phyloP scores from a whole-genome alignment of 495 filamentous ascomycete species.

The Annulohypoxylon bovei region DNA sequence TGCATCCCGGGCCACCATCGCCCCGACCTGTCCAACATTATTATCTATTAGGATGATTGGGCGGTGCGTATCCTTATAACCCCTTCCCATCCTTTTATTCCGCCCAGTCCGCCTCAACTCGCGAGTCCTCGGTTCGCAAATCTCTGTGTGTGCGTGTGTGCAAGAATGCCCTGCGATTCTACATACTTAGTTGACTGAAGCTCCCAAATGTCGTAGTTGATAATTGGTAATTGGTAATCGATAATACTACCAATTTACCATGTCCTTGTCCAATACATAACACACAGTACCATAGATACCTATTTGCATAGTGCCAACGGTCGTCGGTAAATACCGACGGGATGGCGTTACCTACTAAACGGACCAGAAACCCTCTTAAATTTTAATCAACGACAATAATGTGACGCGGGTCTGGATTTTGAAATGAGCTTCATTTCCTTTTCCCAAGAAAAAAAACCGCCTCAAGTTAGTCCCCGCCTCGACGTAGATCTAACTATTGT shows the following conservation, averaged over 20 bases:
- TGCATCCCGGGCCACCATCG: conserved; percentile 9
- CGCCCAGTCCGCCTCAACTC: background rate
- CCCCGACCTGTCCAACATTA: conserved; percentile 10
- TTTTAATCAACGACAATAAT: conserved; percentile 31
- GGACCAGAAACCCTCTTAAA: conserved; percentile 15
- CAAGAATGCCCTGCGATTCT: background rate
- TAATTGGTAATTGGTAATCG: background rate
- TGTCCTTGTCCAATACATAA: conserved; percentile 6
- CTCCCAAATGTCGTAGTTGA: background rate
- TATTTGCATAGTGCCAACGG: background rate
- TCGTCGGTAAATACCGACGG: conserved; percentile 6
- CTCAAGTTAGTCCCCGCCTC: background rate
- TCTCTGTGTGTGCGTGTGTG: background rate
- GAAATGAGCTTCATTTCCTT: conserved; percentile 43
- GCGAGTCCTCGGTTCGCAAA: background rate
- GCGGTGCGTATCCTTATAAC: background rate
- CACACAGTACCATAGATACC: background rate
- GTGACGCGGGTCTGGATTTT: conserved; percentile 33
- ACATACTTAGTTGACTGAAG: background rate
- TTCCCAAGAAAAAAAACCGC: background rate
- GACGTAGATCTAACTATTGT: background rate
- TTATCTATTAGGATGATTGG: background rate
- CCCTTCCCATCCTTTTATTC: background rate
- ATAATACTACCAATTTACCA: background rate
- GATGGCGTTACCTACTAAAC: conserved; percentile 3